phyloP scores from a whole-genome alignment of 805 yeast species.

The Sungouiozyma ichnusensis region DNA sequence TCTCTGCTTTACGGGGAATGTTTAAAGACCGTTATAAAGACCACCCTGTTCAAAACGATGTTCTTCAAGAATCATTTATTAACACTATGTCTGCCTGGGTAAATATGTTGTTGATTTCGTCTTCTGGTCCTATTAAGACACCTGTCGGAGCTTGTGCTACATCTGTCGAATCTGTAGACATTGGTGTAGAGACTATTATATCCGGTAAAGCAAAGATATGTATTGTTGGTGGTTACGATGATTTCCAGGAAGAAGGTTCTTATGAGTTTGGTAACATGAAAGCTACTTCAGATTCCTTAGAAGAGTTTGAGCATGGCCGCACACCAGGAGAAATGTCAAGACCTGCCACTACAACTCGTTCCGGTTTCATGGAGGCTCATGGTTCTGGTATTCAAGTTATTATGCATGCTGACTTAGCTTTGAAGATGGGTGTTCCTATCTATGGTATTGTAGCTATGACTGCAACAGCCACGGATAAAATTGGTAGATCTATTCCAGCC shows the following conservation, averaged over 20 bases:
- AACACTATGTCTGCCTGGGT: slow-evolving; percentile 99
- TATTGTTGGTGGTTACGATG: slow-evolving; percentile 98
- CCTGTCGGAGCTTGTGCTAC: slow-evolving; percentile 99
- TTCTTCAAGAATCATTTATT: slow-evolving; percentile 95
- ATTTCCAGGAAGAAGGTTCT: slow-evolving; percentile 98
- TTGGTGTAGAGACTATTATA: slow-evolving; percentile 87
- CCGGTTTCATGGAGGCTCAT: slow-evolving; percentile 99
- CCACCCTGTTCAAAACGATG: slow-evolving; percentile 92
- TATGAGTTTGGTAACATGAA: slow-evolving; percentile 98
- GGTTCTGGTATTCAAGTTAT: slow-evolving; percentile 97
- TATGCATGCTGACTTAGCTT: slow-evolving; percentile 89
- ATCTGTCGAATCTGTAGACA: slow-evolving; percentile 93
- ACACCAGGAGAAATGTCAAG: slow-evolving; percentile 98
- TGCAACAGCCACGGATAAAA: slow-evolving; percentile 96
- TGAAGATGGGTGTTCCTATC: slow-evolving; percentile 98
- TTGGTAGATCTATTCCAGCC: slow-evolving; percentile 98
- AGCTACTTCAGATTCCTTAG: slow-evolving; percentile 85
- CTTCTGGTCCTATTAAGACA: slow-evolving; percentile 98
- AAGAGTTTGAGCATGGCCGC: slow-evolving; percentile 90
- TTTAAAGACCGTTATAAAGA: slow-evolving; percentile 90
- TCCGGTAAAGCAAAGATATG: slow-evolving; percentile 93
- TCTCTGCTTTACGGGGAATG: slow-evolving; percentile 93
- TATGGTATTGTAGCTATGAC: slow-evolving; percentile 90
- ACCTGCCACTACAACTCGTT: slow-evolving; percentile 92
- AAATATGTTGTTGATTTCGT: slow-evolving; percentile 90